Conservation (phyloP, 306 rosid species). For the Prinsepia uniflora region DNA sequence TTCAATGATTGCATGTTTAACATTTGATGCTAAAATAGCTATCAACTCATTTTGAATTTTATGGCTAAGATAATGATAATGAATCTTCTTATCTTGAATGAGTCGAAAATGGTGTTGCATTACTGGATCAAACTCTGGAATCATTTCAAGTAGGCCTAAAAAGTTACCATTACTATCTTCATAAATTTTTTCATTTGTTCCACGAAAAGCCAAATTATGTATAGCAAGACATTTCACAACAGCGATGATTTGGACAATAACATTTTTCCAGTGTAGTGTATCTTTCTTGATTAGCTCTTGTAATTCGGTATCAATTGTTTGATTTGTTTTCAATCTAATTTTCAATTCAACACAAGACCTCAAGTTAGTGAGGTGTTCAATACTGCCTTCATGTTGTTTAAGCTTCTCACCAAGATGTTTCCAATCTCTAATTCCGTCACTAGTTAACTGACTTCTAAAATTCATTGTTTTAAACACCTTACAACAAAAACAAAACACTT, state of each 20-base stretch:
- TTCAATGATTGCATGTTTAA: neutral
- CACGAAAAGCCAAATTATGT: too few relatives aligned
- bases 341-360: neutral
- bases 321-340: neutral
- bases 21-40: neutral
- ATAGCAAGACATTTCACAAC: too few relatives aligned
- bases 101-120: too few relatives aligned
- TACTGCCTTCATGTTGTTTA: neutral
- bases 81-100: too few relatives aligned
- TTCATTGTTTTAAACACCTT: neutral
- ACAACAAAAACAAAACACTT: neutral
- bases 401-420: neutral
- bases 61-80: too few relatives aligned
- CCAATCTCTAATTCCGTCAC: constrained; percentile 5
- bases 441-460: neutral
- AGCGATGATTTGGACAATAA: neutral
- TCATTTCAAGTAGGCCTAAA: too few relatives aligned
- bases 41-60: too few relatives aligned
- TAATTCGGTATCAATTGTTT: neutral
- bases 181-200: too few relatives aligned
- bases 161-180: too few relatives aligned
- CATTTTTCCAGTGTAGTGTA: neutral
- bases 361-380: neutral
- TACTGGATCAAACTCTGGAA: too few relatives aligned
- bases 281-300: neutral